These are phyloP conservation scores for Fusarium miscanthi DNA, from an alignment of 2,329 filamentous ascomycete genomes.

Conservation along the genomic window DNA sequence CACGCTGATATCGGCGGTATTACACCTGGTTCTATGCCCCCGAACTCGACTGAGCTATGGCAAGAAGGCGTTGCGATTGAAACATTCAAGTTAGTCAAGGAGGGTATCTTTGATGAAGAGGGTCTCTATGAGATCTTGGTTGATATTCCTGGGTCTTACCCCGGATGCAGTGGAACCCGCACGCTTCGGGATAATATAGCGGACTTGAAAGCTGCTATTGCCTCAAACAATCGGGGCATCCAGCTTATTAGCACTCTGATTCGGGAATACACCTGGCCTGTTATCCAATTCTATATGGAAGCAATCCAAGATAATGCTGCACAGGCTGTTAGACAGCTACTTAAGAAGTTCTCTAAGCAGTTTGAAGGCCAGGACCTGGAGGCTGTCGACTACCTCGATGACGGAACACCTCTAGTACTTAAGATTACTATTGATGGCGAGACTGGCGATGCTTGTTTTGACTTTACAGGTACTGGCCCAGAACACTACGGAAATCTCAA, in stretches of 20 bases:
- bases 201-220: conserved; percentile 86
- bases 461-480: conserved; percentile 47
- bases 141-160: conserved; percentile 33
- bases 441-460: conserved; percentile 79
- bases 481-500: conserved; percentile 49
- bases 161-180: conserved; percentile 65
- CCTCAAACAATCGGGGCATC: conserved; percentile 87
- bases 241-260: conserved; percentile 79
- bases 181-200: conserved; percentile 86
- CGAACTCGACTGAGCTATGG: conserved; percentile 69
- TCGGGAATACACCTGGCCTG: conserved; percentile 80
- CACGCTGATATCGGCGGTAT: conserved; percentile 64
- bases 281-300: conserved; percentile 85
- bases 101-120: conserved; percentile 52
- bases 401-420: conserved; percentile 80
- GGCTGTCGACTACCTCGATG: conserved; percentile 86
- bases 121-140: conserved; percentile 70
- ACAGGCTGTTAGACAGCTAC: conserved; percentile 75
- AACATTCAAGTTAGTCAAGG: conserved; percentile 44
- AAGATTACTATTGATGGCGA: conserved; percentile 79
- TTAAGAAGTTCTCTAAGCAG: conserved; percentile 75
- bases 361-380: conserved; percentile 76
- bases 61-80: conserved; percentile 69
- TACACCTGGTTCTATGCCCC: conserved; percentile 79
- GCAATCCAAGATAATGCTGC: conserved; percentile 86